Evolutionary conservation across 2,329 filamentous ascomycete genomes (phyloP).

Genomic region (Alternaria burnsii): DNA sequence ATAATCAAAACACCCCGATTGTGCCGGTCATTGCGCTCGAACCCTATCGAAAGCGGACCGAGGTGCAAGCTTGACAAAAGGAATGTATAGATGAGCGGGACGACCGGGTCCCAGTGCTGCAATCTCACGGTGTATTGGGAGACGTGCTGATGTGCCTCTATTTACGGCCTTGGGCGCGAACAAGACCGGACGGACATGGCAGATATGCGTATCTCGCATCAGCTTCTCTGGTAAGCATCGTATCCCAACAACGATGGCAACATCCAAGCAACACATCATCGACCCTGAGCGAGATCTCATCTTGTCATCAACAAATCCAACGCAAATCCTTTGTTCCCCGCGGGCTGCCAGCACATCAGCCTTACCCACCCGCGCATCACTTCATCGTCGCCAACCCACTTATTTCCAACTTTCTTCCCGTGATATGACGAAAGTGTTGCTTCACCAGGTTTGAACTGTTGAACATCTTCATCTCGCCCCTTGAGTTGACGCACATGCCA

Average conservation of each 20-base stretch:
- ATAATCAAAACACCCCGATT: neutral
- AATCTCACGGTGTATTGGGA: neutral
- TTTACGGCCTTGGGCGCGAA: neutral
- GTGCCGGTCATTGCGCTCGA: neutral
- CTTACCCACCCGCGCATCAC: neutral
- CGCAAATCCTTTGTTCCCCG: neutral
- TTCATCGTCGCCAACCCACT: neutral
- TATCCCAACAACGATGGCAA: neutral
- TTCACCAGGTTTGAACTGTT: neutral
- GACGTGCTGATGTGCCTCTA: neutral
- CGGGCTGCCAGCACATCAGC: constrained; percentile 2
- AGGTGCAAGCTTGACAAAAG: constrained; percentile 1
- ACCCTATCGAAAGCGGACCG: neutral
- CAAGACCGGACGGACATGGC: neutral
- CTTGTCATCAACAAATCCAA: neutral
- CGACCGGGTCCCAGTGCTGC: neutral
- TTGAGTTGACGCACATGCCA: constrained; percentile 5
- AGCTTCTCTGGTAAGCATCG: neutral
- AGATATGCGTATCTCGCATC: neutral
- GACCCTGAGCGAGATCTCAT: constrained; percentile 1
- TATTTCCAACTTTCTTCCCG: neutral
- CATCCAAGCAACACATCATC: constrained; percentile 5
- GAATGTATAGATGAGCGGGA: neutral
- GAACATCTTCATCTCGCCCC: constrained; percentile 22
- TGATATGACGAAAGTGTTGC: constrained; percentile 1